Evolutionary conservation across 73 alveolate species (phyloP).

Genomic region (Halteria grandinella): DNA sequence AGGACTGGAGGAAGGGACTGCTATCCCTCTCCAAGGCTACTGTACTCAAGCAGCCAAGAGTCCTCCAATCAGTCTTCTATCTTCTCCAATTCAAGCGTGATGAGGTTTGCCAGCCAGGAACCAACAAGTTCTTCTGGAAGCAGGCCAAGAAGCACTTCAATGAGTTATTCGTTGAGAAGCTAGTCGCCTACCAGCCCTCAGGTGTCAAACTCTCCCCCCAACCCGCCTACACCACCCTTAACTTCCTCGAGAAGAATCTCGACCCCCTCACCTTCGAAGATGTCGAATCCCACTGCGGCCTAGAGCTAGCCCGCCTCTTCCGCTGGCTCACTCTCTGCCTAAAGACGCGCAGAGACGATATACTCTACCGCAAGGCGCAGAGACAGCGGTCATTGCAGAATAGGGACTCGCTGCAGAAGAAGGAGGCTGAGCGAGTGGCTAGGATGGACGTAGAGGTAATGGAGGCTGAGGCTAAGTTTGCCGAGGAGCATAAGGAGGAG

Average conservation of each 20-base stretch:
- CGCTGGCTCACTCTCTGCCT: conserved; percentile 56
- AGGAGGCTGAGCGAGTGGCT: conserved; percentile 45
- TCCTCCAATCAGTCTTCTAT: conserved; percentile 72
- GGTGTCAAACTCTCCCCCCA: conserved; percentile 79
- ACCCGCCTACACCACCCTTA: conserved; percentile 49
- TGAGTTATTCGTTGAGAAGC: conserved; percentile 61
- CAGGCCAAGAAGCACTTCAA: conserved; percentile 73
- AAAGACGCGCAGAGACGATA: conserved; percentile 66
- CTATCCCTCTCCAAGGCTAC: conserved; percentile 60
- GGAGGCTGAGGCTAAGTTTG: not conserved
- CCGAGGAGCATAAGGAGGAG: not conserved
- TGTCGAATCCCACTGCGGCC: conserved; percentile 68
- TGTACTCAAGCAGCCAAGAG: conserved; percentile 69
- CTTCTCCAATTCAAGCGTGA: conserved; percentile 62
- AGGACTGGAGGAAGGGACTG: conserved; percentile 4
- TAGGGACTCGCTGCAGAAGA: conserved; percentile 53
- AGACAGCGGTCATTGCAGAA: conserved; percentile 19
- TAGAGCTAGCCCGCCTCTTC: conserved; percentile 42
- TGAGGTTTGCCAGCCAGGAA: conserved; percentile 72
- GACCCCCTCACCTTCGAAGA: conserved; percentile 51
- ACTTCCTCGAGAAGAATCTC: conserved; percentile 71
- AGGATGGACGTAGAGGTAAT: not conserved
- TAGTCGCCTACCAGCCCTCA: conserved; percentile 61
- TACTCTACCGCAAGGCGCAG: conserved; percentile 37
- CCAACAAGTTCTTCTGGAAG: conserved; percentile 88